Percentiles rank a stretch among this genome's conserved stretches.
These are phyloP conservation scores for Helminthosporium solani DNA, from an alignment of 2,329 filamentous ascomycete species.

Conservation along the genomic window DNA sequence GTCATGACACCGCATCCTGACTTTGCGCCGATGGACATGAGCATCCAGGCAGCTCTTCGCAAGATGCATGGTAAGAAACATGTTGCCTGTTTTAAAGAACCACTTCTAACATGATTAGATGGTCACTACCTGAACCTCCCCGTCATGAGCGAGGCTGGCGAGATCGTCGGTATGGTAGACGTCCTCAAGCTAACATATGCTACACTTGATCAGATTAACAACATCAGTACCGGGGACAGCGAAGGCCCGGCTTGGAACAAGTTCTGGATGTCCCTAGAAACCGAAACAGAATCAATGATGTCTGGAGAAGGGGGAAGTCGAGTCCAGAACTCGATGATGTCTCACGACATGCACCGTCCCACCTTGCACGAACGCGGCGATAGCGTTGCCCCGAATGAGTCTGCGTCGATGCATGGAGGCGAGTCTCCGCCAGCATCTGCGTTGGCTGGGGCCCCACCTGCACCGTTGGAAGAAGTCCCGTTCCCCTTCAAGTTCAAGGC, in stretches of 20 bases:
- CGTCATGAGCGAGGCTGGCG: constrained; percentile 95
- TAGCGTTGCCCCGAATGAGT: constrained; percentile 89
- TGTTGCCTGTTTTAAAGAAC: constrained; percentile 11
- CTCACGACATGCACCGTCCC: constrained; percentile 69
- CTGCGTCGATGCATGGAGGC: constrained; percentile 81
- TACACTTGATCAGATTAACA: constrained; percentile 93
- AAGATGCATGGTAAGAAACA: constrained; percentile 89
- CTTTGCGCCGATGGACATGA: constrained; percentile 99
- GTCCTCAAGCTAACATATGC: constrained; percentile 98
- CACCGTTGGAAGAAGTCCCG: constrained; percentile 64
- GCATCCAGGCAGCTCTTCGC: constrained; percentile 91
- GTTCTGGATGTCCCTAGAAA: constrained; percentile 95
- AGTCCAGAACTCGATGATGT: constrained; percentile 64
- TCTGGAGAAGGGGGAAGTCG: constrained; percentile 85
- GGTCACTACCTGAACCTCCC: constrained; percentile 97
- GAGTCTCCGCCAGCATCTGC: constrained; percentile 70
- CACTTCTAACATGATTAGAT: constrained; percentile 56
- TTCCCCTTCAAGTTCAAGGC: constrained; percentile 99
- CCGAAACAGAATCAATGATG: constrained; percentile 94
- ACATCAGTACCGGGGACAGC: constrained; percentile 82
- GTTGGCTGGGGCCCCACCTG: constrained; percentile 57
- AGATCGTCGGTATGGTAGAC: constrained; percentile 99
- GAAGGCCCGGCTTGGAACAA: constrained; percentile 99
- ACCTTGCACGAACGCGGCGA: constrained; percentile 66
- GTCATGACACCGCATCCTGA: constrained; percentile 99